Base-by-base conservation (phyloP, 805 yeast species). In the Phaffomyces thermotolerans region DNA sequence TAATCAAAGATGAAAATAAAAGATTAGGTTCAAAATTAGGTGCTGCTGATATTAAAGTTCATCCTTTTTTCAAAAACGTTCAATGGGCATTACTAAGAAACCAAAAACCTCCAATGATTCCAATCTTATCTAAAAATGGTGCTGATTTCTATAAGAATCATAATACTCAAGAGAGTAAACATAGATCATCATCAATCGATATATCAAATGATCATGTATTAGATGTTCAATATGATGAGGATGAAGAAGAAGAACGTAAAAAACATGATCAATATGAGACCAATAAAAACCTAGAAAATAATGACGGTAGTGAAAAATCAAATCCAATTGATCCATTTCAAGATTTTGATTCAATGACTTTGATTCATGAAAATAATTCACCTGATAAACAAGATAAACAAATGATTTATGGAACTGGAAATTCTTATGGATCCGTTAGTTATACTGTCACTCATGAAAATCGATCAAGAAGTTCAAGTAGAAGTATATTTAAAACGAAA, bases 11-110 rank as follows among this genome's bases (percentile, higher is more conserved):
- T 60, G 98, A 93, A 63, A 69, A 74, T 33, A 88, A 87, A 58
- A 71, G 99, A 45, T 62, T 93, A 36, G 99, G 99, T 0, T 86
- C 95, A 10, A 81, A 84, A 47, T 78, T 88, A 38, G 99, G 99
- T 15, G 99, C 99, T 0, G 82, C 95, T 3, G 99, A 93, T 58
- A 78, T 93, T 41, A 93, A 93, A 58, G 79, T 76, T 45, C 99
- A 95, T 62, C 80, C 87, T 0, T 95, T 90, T 54, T 93, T 93
- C 73, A 91, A 89, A 59, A 84, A 71, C 53, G 81, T 87, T 2
- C 95, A 89, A 60, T 93, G 99, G 99, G 97, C 99, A 0, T 70
- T 93, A 46, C 68, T 93, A 45, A 75, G 99, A 54, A 86, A 93
- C 62, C 93, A 84, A 59, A 83, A 84, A 46, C 98, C 99, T 1